phyloP scores from a whole-genome alignment of 2,329 filamentous ascomycete species.

The Beauveria asiatica region DNA sequence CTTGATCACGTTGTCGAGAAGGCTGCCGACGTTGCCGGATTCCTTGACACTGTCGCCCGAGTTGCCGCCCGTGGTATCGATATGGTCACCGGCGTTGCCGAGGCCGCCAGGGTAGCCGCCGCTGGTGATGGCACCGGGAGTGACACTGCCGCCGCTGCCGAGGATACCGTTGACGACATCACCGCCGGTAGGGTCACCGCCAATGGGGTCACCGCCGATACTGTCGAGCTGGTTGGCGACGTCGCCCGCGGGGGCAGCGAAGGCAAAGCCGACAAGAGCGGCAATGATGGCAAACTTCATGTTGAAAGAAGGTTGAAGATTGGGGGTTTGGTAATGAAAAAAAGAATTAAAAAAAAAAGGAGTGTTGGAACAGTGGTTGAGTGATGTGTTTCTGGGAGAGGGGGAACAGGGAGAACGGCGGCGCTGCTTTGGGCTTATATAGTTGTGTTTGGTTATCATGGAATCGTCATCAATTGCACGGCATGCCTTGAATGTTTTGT shows the following conservation, averaged over 20 bases:
- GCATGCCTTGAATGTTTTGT: not conserved
- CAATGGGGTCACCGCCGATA: not conserved
- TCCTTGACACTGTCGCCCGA: not conserved
- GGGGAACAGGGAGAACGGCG: no score
- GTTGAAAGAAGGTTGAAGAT: not conserved
- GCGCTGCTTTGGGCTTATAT: not conserved
- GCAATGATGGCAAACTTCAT: slow-evolving; percentile 4
- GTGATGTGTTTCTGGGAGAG: not conserved
- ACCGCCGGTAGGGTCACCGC: not conserved
- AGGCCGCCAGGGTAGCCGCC: not conserved
- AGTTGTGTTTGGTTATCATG: not conserved
- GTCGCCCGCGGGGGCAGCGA: not conserved
- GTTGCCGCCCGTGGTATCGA: not conserved
- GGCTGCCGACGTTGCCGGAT: no score
- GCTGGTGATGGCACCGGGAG: not conserved
- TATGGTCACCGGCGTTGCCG: not conserved
- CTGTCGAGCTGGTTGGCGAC: not conserved
- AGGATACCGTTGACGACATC: not conserved
- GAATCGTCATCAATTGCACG: not conserved
- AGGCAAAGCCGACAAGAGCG: not conserved
- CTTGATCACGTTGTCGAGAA: no score
- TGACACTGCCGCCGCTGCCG: not conserved
- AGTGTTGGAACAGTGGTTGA: not conserved
- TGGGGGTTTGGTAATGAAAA: not conserved
- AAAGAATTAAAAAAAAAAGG: not conserved